These are phyloP conservation scores for Miscanthus sacchariflorus DNA, from an alignment of 202 grass and related monocot genomes.

Conservation along the genomic window DNA sequence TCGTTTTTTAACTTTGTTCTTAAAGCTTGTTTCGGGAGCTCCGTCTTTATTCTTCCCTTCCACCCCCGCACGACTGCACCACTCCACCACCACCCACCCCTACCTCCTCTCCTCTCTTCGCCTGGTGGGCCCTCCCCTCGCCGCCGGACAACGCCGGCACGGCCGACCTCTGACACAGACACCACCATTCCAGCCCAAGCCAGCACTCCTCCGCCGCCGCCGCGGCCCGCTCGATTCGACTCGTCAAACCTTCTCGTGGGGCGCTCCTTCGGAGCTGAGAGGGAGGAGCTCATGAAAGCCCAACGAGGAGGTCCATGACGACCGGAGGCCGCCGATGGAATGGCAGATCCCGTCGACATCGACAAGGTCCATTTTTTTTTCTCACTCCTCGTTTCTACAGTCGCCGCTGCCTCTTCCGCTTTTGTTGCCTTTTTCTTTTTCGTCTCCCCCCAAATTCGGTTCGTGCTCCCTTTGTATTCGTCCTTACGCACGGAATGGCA, in stretches of 20 bases:
- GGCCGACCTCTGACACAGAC: background rate
- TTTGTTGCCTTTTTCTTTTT: background rate
- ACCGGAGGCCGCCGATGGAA: slow-evolving; percentile 68
- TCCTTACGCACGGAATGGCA: slow-evolving; percentile 26
- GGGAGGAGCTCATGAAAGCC: slow-evolving; percentile 60
- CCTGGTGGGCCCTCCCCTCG: background rate
- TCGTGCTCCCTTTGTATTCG: background rate
- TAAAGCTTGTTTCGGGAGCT: background rate
- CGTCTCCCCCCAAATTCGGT: background rate
- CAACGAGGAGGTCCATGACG: slow-evolving; percentile 66
- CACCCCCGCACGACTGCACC: slow-evolving; percentile 54
- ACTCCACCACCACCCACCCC: slow-evolving; percentile 18
- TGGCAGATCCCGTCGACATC: slow-evolving; percentile 93
- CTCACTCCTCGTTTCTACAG: background rate
- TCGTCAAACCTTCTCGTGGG: background rate
- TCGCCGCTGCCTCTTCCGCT: background rate
- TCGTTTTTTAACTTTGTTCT: background rate
- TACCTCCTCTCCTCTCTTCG: background rate
- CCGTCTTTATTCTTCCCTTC: background rate
- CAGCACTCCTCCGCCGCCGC: background rate
- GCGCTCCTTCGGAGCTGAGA: background rate
- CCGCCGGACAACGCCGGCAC: background rate
- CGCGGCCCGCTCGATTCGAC: background rate
- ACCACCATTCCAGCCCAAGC: background rate
- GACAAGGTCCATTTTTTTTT: slow-evolving; percentile 60